These are phyloP conservation scores for Lecanosticta acicola DNA, from an alignment of 2,329 filamentous ascomycete species.

Conservation along the genomic window DNA sequence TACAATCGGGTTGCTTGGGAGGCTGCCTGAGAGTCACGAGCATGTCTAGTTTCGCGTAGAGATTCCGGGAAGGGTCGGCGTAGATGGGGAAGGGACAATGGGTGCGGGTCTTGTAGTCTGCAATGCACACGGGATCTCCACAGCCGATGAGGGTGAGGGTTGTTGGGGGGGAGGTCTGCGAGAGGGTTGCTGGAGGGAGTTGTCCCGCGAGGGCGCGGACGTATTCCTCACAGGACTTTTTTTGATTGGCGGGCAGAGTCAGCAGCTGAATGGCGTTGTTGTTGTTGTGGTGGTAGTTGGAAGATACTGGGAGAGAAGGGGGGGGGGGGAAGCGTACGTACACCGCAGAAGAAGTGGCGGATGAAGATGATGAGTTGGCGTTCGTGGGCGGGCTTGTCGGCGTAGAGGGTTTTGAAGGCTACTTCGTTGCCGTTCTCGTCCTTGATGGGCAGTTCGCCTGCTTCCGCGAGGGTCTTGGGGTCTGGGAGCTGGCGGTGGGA, in stretches of 20 bases:
- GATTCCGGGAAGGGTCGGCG: slow-evolving; percentile 28
- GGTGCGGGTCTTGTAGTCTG: slow-evolving; percentile 29
- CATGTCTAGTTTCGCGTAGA: slow-evolving; percentile 33
- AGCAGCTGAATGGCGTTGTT: no score
- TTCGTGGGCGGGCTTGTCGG: slow-evolving; percentile 14
- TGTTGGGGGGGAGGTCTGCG: slow-evolving; percentile 17
- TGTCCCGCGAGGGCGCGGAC: slow-evolving; percentile 25
- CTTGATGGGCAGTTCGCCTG: slow-evolving; percentile 21
- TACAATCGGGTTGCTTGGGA: slow-evolving; percentile 26
- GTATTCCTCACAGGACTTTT: slow-evolving; percentile 30
- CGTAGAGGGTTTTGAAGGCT: slow-evolving; percentile 26
- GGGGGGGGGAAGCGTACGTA: slow-evolving; percentile 13
- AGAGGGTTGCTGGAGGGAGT: slow-evolving; percentile 21
- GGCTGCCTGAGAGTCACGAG: slow-evolving; percentile 21
- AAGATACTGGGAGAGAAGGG: neutral
- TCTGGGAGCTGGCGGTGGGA: slow-evolving; percentile 9
- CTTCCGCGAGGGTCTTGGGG: slow-evolving; percentile 16
- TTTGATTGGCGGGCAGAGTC: no score
- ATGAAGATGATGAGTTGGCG: slow-evolving; percentile 35
- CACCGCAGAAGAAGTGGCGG: slow-evolving; percentile 39
- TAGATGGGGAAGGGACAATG: slow-evolving; percentile 30
- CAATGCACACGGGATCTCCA: slow-evolving; percentile 29
- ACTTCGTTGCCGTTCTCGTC: slow-evolving; percentile 25
- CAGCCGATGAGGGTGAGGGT: slow-evolving; percentile 33
- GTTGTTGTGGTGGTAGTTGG: no score